phyloP scores from a whole-genome alignment of 768 basidiomycete species.

The Collybia nuda region DNA sequence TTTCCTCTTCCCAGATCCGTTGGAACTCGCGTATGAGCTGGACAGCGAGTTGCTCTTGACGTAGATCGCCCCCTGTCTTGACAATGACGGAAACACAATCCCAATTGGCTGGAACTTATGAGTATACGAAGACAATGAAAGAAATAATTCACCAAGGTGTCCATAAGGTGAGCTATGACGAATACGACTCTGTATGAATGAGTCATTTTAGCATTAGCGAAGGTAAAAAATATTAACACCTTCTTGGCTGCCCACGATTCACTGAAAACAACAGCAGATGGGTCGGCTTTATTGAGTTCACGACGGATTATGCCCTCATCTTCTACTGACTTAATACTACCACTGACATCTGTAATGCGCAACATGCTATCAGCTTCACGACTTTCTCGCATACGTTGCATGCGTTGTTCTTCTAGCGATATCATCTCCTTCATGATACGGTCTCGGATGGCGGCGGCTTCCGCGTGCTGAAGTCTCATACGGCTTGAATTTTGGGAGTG shows the following conservation, averaged over 20 bases:
- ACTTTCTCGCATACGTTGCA: constrained; percentile 85
- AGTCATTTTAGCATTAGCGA: not conserved
- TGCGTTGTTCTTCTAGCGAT: constrained; percentile 92
- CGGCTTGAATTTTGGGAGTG: constrained; percentile 36
- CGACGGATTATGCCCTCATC: constrained; percentile 93
- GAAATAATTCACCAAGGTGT: constrained; percentile 63
- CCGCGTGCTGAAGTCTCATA: constrained; percentile 74
- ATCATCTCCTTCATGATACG: constrained; percentile 99
- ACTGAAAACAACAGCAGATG: constrained; percentile 92
- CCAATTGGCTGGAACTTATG: constrained; percentile 57
- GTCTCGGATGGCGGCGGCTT: constrained; percentile 89
- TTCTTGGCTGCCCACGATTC: constrained; percentile 96
- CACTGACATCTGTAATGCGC: constrained; percentile 46
- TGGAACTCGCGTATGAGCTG: constrained; percentile 94
- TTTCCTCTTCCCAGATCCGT: constrained; percentile 93
- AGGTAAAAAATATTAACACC: constrained; percentile 33
- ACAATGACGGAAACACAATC: constrained; percentile 97
- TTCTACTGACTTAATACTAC: constrained; percentile 68
- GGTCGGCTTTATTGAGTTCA: constrained; percentile 93
- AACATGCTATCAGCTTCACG: constrained; percentile 68
- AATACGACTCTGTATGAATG: constrained; percentile 68
- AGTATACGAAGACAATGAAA: constrained; percentile 3
- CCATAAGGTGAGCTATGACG: constrained; percentile 94
- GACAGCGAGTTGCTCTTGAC: constrained; percentile 97
- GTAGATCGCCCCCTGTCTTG: constrained; percentile 94